Evolutionary conservation across 345 rosid species (phyloP), one percentile per base, ranked within the genome.

Genomic region (Gossypium herbaceum): DNA sequence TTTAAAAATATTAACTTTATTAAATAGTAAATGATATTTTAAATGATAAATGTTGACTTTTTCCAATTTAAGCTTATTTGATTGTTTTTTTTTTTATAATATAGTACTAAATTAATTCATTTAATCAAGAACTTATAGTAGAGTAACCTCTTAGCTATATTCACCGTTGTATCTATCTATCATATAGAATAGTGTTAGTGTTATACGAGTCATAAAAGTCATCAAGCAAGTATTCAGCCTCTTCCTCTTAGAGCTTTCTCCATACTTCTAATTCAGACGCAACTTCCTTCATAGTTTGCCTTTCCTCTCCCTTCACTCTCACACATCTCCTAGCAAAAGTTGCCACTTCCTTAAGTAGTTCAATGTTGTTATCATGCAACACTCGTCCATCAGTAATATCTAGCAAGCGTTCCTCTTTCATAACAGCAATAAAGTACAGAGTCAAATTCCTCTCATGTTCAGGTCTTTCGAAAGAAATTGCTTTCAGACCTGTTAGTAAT

Each of bases 371-470:
- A 61, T 29, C 45, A 19, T 61, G 2, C 66, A 34, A 0, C 45
- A 61, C 20, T 61, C 13, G 22, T 16, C 12, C 12, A 17, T 62
- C 47, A 1, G 29, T n/a, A 16, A 62, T 62, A 7, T 62, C 67
- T 1, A 15, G 22, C 45, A 62, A 62, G 12, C 67, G 47, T 7
- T 34, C 67, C 47, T 62, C 67, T 62, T 62, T 17, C 67, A 62
- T 62, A 2, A 34, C 73, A 11, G 66, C 52, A 59, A 61, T 48
- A 72, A 84, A 86, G 65, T 71, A 71, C n/a, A 25, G 72, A 4
- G 68, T 82, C 1, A 82, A 3, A 65, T 72, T 83, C 75, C 79
- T 80, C 17, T 83, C 71, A 4, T 39, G 70, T 9, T 71, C 86
- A 0, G 81, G 67, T 25, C 68, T 16, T 2, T 65, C 75, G 9